Evolutionary conservation across 495 filamentous ascomycete species (phyloP), one percentile per base, ranked within the genome.

Genomic region (Xylaria acuta): DNA sequence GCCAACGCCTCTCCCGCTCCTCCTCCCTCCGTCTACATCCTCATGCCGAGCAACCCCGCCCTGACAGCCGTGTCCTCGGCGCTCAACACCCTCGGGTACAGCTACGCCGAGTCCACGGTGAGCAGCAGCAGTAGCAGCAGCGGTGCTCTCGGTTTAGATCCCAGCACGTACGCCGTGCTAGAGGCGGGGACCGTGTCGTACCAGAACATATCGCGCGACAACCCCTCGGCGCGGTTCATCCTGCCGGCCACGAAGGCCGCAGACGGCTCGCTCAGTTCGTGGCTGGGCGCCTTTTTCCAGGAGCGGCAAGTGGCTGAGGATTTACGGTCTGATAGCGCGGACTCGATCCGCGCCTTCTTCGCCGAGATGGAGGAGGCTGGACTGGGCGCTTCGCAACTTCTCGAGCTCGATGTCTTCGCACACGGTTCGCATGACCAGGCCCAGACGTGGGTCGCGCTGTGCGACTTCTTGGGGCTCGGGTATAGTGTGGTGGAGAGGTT

Each of bases 401-500:
- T 75, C 12, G 77, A 76, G 66, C 51, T 80, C 1, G 76, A 80
- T 12, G 75, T 80, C 49, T 72, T 74, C 16, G 70, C 74, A 16
- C 43, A 47, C 7, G 58, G 71, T n/a, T 45, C 54, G n/a, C 72
- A 72, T 11, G 63, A 54, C 41, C 76, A 78, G 73, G 78, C 76
- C 0, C 75, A 80, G n/a, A 80, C 76, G n/a, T 80, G 78, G 78
- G 76, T 78, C 2, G 20, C 49, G 16, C 72, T 80, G 1, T 80
- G 78, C 75, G 71, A 78, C 6, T 80, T 78, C 58, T 38, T 80
- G 22, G 78, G 78, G 12, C 58, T 80, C 67, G 78, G 78, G 16
- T 80, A 80, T 38, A 80, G 76, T 41, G 70, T 76, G 40, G 78
- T 80, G 3, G 78, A 80, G 72, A 69, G 78, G 58, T 32, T 78